These are phyloP conservation scores for Suhomyces prunicola DNA, from an alignment of 805 yeast species.

Conservation along the genomic window DNA sequence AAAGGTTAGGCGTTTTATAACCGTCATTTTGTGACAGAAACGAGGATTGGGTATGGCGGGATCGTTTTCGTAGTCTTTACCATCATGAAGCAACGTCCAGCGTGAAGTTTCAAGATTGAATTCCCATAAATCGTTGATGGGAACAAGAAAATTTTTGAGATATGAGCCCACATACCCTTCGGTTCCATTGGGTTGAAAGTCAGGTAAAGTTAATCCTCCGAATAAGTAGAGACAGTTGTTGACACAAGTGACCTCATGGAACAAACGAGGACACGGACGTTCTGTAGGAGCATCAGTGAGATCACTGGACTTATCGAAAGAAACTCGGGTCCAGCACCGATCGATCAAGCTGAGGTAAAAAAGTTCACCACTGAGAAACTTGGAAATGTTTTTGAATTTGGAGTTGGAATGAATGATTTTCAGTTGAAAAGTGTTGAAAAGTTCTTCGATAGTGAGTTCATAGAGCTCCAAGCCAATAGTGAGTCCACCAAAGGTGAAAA, in stretches of 20 bases:
- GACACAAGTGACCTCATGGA: constrained; percentile 53
- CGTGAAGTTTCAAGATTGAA: constrained; percentile 49
- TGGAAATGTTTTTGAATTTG: constrained; percentile 21
- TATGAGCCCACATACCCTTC: neutral
- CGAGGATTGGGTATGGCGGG: constrained; percentile 35
- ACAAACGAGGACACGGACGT: constrained; percentile 49
- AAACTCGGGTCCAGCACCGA: constrained; percentile 52
- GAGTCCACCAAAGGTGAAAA: constrained; percentile 68
- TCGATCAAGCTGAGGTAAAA: constrained; percentile 59
- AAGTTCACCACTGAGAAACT: constrained; percentile 59
- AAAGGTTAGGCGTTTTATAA: constrained; percentile 36
- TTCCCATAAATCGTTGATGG: constrained; percentile 69
- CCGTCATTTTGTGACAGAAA: constrained; percentile 51
- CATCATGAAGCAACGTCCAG: constrained; percentile 53
- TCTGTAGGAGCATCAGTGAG: constrained; percentile 10
- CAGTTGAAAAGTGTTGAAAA: constrained; percentile 37
- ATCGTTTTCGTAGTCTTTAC: constrained; percentile 17
- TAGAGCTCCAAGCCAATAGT: constrained; percentile 52
- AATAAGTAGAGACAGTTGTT: constrained; percentile 53
- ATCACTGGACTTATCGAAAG: constrained; percentile 8
- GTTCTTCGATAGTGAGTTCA: constrained; percentile 35
- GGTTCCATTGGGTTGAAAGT: neutral
- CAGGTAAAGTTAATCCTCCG: constrained; percentile 57
- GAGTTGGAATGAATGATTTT: constrained; percentile 22
- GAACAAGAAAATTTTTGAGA: constrained; percentile 21